Evolutionary conservation across 441 rosid species (phyloP), one percentile per base, ranked within the genome.

Genomic region (Erodium chrysanthum): DNA sequence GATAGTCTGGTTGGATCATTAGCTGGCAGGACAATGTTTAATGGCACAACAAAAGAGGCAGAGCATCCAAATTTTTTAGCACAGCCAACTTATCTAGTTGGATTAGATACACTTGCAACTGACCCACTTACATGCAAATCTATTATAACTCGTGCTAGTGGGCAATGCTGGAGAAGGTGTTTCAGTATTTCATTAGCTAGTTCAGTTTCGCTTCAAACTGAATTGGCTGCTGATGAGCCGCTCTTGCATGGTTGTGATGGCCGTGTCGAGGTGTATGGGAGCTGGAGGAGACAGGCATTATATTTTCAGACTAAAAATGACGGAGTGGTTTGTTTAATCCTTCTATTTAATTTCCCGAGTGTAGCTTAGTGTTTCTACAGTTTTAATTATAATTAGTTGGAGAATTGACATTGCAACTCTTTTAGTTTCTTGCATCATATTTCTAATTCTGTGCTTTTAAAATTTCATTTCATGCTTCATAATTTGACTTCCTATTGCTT

Each of bases 11-110:
- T 48, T 64, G 84, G 79, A 69, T 71, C 76, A 61, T 71, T 76
- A 61, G 69, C 69, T 54, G 70, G 64, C 77, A 74, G 70, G 68
- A 75, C 67, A 70, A 77, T 68, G 50, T 71, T 68, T 64, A 64
- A 67, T 50, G 77, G 78, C 72, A 70, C 71, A 31, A 64, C 71
- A 25, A 69, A 71, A 71, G 73, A 67, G 68, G 68, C 81, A 61
- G 83, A 75, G 77, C 69, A 46, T 74, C 46, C 21, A 56, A 71
- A 70, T 68, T 58, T 65, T 50, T 73, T 79, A 76, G 65, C 65
- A 75, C 81, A 82, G 44, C 98, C 95, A 66, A 88, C 86, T 65
- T 94, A 94, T 78, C 64, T 85, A 63, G 94, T 91, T 75, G 82
- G 86, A 75, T 82, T 89, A 75, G 96, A 94, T 82, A 73, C 79